A percentile compares a stretch with the other conserved stretches of the same genome.
These are phyloP conservation scores for Hymenotorrendiella dingleyae DNA, from an alignment of 2,329 filamentous ascomycete genomes.

Conservation along the genomic window DNA sequence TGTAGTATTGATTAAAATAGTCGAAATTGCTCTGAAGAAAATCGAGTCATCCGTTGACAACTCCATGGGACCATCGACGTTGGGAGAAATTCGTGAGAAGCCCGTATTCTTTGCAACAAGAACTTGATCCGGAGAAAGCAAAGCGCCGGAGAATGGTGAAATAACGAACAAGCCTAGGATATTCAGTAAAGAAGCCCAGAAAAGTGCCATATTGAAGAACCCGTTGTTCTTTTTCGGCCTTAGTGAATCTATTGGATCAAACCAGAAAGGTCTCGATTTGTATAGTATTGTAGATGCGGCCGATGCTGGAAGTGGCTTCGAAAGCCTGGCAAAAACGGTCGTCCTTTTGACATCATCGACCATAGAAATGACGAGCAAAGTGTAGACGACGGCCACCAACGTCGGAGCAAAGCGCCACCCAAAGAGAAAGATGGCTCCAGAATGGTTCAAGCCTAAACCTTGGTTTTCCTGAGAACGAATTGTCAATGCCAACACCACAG, in stretches of 20 bases:
- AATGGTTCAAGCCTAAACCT: slow-evolving; percentile 8
- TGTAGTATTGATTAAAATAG: slow-evolving; percentile 11
- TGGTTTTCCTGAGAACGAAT: slow-evolving; percentile 7
- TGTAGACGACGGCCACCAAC: slow-evolving; percentile 12
- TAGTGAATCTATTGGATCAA: slow-evolving; percentile 9
- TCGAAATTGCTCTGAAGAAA: slow-evolving; percentile 13
- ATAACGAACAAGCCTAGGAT: slow-evolving; percentile 11
- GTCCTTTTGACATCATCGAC: slow-evolving; percentile 12
- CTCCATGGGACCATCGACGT: slow-evolving; percentile 1
- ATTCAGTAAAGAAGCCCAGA: slow-evolving; percentile 13
- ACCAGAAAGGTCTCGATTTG: slow-evolving; percentile 9
- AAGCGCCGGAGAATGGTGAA: slow-evolving; percentile 14
- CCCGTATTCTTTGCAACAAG: not conserved
- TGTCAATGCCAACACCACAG: slow-evolving; percentile 6
- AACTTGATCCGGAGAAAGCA: slow-evolving; percentile 8
- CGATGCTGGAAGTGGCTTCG: slow-evolving; percentile 4
- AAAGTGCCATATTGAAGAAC: slow-evolving; percentile 10
- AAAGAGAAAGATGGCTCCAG: slow-evolving; percentile 10
- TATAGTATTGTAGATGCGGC: slow-evolving; percentile 10
- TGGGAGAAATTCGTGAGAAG: slow-evolving; percentile 6
- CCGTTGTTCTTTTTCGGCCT: slow-evolving; percentile 11
- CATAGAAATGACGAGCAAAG: slow-evolving; percentile 9
- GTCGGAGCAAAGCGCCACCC: slow-evolving; percentile 15
- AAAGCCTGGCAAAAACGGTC: slow-evolving; percentile 12
- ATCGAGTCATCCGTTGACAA: slow-evolving; percentile 9